Conservation (phyloP, 768 basidiomycete species). For the Trametes sanguinea region DNA sequence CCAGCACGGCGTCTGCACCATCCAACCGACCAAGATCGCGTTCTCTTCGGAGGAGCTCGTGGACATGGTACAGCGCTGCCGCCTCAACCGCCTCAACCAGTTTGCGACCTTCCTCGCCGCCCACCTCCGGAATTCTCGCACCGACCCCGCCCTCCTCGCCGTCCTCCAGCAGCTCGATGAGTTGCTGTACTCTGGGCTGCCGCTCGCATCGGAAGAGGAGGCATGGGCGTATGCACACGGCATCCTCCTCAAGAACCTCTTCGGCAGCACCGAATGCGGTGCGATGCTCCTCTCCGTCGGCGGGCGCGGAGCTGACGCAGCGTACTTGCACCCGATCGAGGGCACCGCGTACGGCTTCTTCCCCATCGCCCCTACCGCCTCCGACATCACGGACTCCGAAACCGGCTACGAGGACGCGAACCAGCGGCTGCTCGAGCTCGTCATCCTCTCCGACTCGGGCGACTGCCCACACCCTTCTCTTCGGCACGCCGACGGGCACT, state of each 20-base stretch:
- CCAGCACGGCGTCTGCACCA: conserved; percentile 71
- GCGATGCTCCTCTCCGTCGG: conserved; percentile 66
- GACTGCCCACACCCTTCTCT: conserved; percentile 69
- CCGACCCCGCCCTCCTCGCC: conserved; percentile 60
- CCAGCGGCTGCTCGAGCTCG: conserved; percentile 61
- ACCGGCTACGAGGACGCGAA: conserved; percentile 53
- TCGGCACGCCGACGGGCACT: conserved; percentile 63
- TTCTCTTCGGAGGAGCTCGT: conserved; percentile 70
- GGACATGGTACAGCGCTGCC: conserved; percentile 67
- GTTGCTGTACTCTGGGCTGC: conserved; percentile 65
- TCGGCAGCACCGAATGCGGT: conserved; percentile 81
- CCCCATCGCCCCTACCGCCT: conserved; percentile 45
- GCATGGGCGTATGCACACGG: conserved; percentile 67
- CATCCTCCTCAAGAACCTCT: conserved; percentile 71
- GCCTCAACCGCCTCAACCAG: conserved; percentile 74
- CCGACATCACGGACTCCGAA: conserved; percentile 33
- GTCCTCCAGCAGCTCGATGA: conserved; percentile 60
- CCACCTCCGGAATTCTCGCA: conserved; percentile 62
- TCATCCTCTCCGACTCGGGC: conserved; percentile 64
- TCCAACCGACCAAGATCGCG: conserved; percentile 66
- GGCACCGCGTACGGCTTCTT: conserved; percentile 68
- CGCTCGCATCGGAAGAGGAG: conserved; percentile 68
- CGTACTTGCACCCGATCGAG: conserved; percentile 57
- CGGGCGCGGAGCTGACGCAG: conserved; percentile 50
- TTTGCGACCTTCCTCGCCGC: conserved; percentile 69